phyloP scores from a whole-genome alignment of 1,284 basidiomycete genomes.

The Cystobasidiaceae sp. region DNA sequence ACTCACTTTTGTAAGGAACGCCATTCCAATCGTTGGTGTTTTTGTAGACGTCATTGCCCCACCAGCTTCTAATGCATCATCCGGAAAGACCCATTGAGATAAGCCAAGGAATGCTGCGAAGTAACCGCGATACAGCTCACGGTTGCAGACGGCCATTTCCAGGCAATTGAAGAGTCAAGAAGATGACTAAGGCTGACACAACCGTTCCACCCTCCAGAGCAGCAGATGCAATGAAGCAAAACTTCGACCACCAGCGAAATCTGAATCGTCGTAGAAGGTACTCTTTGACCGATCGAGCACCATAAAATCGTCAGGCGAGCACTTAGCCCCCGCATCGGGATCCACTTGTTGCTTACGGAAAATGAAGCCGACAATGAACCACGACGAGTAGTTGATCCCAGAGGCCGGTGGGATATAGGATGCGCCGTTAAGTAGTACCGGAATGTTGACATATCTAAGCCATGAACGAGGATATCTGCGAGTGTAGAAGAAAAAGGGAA shows the following conservation, averaged over 20 bases:
- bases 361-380: conserved; percentile 79
- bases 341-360: no score
- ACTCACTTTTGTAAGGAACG: conserved; percentile 22
- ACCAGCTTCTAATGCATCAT: conserved; percentile 59
- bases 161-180: conserved; percentile 74
- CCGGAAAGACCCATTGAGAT: no score
- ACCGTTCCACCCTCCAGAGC: conserved; percentile 58
- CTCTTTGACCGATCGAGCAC: conserved; percentile 48
- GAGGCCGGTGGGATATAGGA: conserved; percentile 77
- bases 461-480: conserved; percentile 64
- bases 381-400: conserved; percentile 90
- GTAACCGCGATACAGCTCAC: no score
- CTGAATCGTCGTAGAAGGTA: conserved; percentile 70
- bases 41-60: conserved; percentile 69
- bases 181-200: conserved; percentile 70
- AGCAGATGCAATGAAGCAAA: conserved; percentile 63
- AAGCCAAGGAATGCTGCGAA: not conserved
- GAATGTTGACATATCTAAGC: conserved; percentile 72
- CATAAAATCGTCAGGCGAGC: no score
- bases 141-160: conserved; percentile 54
- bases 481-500: conserved; percentile 76
- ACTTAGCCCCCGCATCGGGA: no score
- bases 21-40: conserved; percentile 44
- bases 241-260: conserved; percentile 95
- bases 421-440: conserved; percentile 75